These are phyloP conservation scores for Heimioporus retisporus DNA, from an alignment of 1,284 basidiomycete species.

Conservation along the genomic window DNA sequence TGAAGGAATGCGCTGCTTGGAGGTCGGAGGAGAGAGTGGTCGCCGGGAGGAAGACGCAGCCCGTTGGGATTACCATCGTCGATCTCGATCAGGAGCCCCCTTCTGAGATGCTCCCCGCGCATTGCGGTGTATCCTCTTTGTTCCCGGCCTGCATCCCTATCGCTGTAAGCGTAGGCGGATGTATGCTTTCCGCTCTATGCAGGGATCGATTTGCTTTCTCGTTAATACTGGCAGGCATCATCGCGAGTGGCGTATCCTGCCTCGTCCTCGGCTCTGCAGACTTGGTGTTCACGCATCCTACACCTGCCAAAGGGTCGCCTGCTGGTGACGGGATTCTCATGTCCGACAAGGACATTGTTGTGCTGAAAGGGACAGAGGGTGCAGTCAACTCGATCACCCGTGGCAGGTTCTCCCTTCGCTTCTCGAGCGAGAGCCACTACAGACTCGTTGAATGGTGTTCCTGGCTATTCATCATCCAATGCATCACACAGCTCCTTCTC, in stretches of 20 bases:
- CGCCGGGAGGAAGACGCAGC: too few relatives aligned
- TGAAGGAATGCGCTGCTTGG: too few relatives aligned
- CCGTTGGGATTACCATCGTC: constrained; percentile 30
- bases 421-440: too few relatives aligned
- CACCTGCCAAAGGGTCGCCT: constrained; percentile 34
- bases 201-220: constrained; percentile 38
- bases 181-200: constrained; percentile 22
- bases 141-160: constrained; percentile 25
- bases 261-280: constrained; percentile 37
- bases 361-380: too few relatives aligned
- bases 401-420: too few relatives aligned
- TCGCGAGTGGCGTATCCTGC: constrained; percentile 40
- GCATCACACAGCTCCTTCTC: too few relatives aligned
- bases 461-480: too few relatives aligned
- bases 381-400: too few relatives aligned
- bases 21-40: too few relatives aligned
- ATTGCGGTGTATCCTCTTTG: constrained; percentile 1
- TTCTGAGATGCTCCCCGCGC: constrained; percentile 16
- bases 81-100: constrained; percentile 27
- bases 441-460: too few relatives aligned
- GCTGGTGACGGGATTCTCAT: constrained; percentile 36
- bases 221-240: constrained; percentile 41
- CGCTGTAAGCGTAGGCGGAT: constrained; percentile 27
- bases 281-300: constrained; percentile 31
- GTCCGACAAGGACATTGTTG: constrained; percentile 25